Evolutionary conservation across 2,329 filamentous ascomycete species (phyloP).

Genomic region (Fusarium verrucosum): DNA sequence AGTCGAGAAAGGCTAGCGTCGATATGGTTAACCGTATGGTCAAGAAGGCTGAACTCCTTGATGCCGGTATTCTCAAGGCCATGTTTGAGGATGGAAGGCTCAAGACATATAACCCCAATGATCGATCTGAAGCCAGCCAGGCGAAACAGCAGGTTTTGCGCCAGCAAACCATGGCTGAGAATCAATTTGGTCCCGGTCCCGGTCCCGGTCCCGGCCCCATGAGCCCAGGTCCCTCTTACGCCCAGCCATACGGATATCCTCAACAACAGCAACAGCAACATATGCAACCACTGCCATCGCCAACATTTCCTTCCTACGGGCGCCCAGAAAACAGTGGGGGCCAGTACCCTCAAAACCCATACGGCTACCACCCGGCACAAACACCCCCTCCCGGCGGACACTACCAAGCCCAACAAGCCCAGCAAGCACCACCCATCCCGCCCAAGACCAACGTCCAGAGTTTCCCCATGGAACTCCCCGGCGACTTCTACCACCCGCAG

Average conservation of each 20-base stretch:
- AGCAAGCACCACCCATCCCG: constrained; percentile 41
- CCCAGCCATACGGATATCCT: constrained; percentile 36
- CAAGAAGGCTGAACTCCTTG: constrained; percentile 75
- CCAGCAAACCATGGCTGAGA: constrained; percentile 39
- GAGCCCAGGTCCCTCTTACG: constrained; percentile 36
- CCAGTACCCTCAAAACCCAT: constrained; percentile 34
- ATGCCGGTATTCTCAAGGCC: constrained; percentile 70
- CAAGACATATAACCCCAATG: constrained; percentile 66
- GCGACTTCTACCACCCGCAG: constrained; percentile 59
- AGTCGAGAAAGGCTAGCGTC: constrained; percentile 72
- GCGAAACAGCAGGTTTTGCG: constrained; percentile 50
- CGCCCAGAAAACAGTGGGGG: constrained; percentile 24
- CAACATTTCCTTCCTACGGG: constrained; percentile 28
- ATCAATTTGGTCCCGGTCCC: not conserved
- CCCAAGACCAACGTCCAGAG: constrained; percentile 40
- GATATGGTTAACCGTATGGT: constrained; percentile 74
- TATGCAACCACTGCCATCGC: constrained; percentile 40
- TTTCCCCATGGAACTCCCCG: constrained; percentile 56
- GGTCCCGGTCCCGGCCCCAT: constrained; percentile 8
- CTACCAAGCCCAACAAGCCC: not conserved
- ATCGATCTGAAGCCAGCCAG: constrained; percentile 52
- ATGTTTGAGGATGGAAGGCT: constrained; percentile 74
- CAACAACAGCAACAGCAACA: constrained; percentile 31
- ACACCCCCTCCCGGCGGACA: constrained; percentile 31
- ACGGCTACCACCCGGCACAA: constrained; percentile 34